Base-by-base conservation (phyloP, 2,329 filamentous ascomycete species). In the Aspergillus sp. region DNA sequence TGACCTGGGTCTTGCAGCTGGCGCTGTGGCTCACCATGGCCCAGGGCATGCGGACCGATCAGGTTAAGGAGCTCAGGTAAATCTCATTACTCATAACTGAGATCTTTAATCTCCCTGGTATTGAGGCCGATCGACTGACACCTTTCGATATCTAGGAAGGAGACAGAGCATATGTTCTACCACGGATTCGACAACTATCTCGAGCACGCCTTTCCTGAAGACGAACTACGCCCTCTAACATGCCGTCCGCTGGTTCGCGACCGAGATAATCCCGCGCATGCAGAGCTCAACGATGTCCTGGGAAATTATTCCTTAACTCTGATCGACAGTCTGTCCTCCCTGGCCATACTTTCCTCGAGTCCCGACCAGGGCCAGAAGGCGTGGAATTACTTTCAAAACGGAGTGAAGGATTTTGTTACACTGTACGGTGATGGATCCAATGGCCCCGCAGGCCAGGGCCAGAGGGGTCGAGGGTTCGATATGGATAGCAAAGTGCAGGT, bases 401-500 rank as follows among this genome's bases (percentile, higher is more conserved):
- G 92, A 21, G 85, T 97, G 28, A 82, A 85, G 61, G 82, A 88
- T 55, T 81, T 98, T 67, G 89, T 97, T 3, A 81, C 87, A 65
- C 82, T 95, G 68, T 98, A 97, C 74, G 94, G 94, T 4, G 93
- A 97, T 76, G 94, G 93, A 1, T 87, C 87, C 30, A 78, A 82
- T 8, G 89, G 90, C 3, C 81, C 85, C 13, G 82, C 83, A 5
- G 91, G 91, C 6, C 83, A 86, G 70, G 94, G 94, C 3, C 81
- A 84, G 59, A 84, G 92, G 65, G 88, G 88, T 3, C 85, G 87
- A 57, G 95, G 92, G 0, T 99, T 99, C 70, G 92, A 99, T 75
- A 81, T 97, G 43, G 94, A 99, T 77, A 97, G 93, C 80, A 99
- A 98, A 78, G 95, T 99, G 2, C 94, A 99, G 78, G 92, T 99